These are phyloP conservation scores for Eremothecium coryli DNA, from an alignment of 1,139 yeast species.

Conservation along the genomic window DNA sequence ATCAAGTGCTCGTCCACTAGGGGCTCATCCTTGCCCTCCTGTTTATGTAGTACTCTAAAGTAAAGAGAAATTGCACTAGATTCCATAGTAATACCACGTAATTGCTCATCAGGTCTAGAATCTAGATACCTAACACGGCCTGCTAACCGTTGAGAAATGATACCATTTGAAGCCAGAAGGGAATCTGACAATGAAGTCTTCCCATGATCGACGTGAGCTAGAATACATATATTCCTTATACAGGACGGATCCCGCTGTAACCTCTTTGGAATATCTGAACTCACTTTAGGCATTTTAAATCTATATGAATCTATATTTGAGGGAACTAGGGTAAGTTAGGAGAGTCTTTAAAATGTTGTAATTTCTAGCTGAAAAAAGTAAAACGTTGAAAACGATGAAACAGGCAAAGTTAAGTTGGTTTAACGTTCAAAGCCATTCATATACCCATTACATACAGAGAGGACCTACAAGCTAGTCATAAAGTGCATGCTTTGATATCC, in stretches of 20 bases:
- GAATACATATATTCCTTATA: conserved; percentile 83
- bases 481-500: too few relatives aligned
- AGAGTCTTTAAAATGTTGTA: conserved; percentile 6
- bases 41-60: conserved; percentile 54
- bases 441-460: too few relatives aligned
- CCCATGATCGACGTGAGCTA: conserved; percentile 99
- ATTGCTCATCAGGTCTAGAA: conserved; percentile 91
- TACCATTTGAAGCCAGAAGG: conserved; percentile 87
- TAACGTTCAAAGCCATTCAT: too few relatives aligned
- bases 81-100: conserved; percentile 97
- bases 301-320: too few relatives aligned
- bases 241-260: conserved; percentile 62
- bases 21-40: conserved; percentile 35
- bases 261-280: conserved; percentile 53
- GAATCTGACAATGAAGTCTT: conserved; percentile 93
- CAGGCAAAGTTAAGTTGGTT: too few relatives aligned
- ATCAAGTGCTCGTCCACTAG: conserved; percentile 68
- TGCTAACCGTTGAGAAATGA: conserved; percentile 88
- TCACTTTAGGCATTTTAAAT: conserved; percentile 33
- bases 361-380: background rate
- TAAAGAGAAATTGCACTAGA: conserved; percentile 85
- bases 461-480: too few relatives aligned
- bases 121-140: conserved; percentile 91
- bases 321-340: conserved; percentile 9
- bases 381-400: background rate